A percentile compares a stretch with the other conserved stretches of the same genome.
These are phyloP conservation scores for Hirschioporus abietinus DNA, from an alignment of 768 basidiomycete genomes.

Conservation along the genomic window DNA sequence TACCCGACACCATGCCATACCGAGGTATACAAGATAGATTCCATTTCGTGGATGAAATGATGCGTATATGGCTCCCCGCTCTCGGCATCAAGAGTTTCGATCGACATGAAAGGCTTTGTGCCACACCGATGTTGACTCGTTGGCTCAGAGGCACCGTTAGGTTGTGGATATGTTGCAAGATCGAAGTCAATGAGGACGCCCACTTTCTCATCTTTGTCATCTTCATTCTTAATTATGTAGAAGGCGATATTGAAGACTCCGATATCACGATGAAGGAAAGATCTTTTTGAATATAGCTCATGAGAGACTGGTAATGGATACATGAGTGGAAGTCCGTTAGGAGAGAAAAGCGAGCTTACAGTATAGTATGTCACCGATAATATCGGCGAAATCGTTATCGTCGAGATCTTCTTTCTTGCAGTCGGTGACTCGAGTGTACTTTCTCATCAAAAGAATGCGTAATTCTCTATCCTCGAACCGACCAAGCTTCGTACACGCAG, in stretches of 20 bases:
- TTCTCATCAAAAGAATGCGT: background rate
- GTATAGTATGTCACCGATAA: background rate
- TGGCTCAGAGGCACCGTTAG: background rate
- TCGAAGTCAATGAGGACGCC: background rate
- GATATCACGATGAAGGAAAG: background rate
- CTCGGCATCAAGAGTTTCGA: background rate
- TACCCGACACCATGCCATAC: background rate
- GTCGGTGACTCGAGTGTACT: background rate
- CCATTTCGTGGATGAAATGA: background rate
- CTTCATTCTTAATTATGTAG: background rate
- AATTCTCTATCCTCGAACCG: background rate
- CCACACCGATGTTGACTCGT: background rate
- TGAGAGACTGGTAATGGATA: background rate
- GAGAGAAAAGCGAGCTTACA: background rate
- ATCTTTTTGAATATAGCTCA: background rate
- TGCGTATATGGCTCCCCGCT: background rate
- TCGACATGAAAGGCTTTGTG: background rate
- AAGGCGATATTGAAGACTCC: background rate
- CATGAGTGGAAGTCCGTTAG: background rate
- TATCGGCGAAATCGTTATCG: background rate
- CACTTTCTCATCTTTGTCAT: background rate
- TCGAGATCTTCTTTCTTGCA: too few species aligned
- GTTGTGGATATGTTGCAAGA: background rate
- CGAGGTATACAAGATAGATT: background rate
- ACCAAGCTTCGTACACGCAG: background rate